These are phyloP conservation scores for Calonectria pseudoreteaudii DNA, from an alignment of 2,329 filamentous ascomycete genomes.

Conservation along the genomic window DNA sequence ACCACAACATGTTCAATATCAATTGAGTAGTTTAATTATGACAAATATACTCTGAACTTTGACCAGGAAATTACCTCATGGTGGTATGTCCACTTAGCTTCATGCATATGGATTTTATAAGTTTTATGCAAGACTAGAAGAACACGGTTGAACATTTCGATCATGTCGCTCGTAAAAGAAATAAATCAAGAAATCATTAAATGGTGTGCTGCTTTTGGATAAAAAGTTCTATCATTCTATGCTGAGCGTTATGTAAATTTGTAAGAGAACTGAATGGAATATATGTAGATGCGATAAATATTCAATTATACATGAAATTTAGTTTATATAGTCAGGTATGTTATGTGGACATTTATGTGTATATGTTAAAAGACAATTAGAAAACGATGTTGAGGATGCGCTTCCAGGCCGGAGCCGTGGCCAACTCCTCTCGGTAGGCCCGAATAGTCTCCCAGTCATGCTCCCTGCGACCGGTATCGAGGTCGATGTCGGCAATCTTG, in stretches of 20 bases:
- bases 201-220: too few relatives aligned
- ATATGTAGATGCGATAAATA: background rate
- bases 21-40: too few relatives aligned
- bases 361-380: constrained; percentile 15
- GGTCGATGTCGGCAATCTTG: constrained; percentile 70
- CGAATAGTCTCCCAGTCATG: constrained; percentile 72
- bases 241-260: background rate
- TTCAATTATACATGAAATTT: background rate
- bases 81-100: too few relatives aligned
- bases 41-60: too few relatives aligned
- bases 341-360: background rate
- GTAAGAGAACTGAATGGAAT: background rate
- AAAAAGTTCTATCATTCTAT: too few relatives aligned
- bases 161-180: too few relatives aligned
- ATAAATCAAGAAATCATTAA: too few relatives aligned
- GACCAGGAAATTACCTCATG: too few relatives aligned
- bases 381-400: constrained; percentile 47
- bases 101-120: too few relatives aligned
- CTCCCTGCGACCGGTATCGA: constrained; percentile 73
- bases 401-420: constrained; percentile 60
- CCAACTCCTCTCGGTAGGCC: constrained; percentile 57
- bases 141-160: too few relatives aligned
- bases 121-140: too few relatives aligned
- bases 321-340: background rate
- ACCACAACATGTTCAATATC: too few relatives aligned